A percentile compares a stretch with the other conserved stretches of the same genome.
Conservation (phyloP, 2,329 filamentous ascomycete species). For the Alternaria viburni region DNA sequence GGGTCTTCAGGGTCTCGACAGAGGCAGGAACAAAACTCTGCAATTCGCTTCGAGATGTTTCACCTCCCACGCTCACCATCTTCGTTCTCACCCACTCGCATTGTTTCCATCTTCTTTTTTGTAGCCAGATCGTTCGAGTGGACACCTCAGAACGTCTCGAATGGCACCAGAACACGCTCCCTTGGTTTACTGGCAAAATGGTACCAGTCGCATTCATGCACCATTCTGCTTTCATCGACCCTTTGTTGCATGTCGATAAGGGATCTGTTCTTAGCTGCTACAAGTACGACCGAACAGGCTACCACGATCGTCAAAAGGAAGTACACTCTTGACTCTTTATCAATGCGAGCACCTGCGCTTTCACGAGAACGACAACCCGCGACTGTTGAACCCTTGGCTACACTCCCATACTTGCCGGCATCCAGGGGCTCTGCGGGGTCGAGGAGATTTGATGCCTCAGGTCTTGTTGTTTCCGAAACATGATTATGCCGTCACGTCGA, state of each 20-base stretch:
- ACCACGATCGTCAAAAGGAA: background rate
- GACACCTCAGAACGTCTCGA: background rate
- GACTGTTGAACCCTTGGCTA: background rate
- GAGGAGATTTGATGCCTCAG: background rate
- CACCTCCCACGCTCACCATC: background rate
- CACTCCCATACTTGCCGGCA: background rate
- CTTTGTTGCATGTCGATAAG: background rate
- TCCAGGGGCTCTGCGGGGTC: background rate
- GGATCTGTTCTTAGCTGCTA: background rate
- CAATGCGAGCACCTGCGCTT: background rate
- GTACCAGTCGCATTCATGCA: background rate
- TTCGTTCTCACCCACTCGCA: background rate
- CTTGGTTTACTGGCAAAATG: background rate
- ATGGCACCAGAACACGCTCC: background rate
- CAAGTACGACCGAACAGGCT: background rate
- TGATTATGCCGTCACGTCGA: background rate
- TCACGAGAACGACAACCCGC: background rate
- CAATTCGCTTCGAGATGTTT: background rate
- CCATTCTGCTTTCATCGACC: background rate
- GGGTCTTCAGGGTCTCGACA: background rate
- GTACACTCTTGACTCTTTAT: background rate
- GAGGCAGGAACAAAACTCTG: background rate
- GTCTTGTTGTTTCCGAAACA: slow-evolving; percentile 4
- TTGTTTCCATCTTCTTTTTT: background rate
- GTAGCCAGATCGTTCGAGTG: background rate